Evolutionary conservation across 805 yeast genomes (phyloP).

Genomic region (Grigorovia transvaalensis): DNA sequence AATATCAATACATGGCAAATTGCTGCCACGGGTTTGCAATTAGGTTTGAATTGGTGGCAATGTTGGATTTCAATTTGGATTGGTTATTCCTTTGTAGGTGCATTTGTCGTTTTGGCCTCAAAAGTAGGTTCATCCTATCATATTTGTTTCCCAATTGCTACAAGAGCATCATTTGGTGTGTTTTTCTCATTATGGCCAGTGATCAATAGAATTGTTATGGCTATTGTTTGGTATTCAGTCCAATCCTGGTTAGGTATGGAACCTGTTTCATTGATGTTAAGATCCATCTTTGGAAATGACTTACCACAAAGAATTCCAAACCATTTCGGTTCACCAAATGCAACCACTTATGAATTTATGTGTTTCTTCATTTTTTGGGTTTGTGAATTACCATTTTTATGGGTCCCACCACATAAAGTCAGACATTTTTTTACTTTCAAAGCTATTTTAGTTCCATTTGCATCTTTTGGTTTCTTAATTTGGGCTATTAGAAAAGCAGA

Average conservation of each 20-base stretch:
- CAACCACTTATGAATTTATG: constrained; percentile 62
- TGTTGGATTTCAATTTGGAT: constrained; percentile 85
- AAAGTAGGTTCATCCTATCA: constrained; percentile 78
- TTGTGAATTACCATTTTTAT: constrained; percentile 66
- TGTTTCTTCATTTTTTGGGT: constrained; percentile 78
- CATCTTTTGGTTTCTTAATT: constrained; percentile 71
- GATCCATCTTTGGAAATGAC: constrained; percentile 64
- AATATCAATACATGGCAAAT: constrained; percentile 90
- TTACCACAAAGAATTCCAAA: constrained; percentile 55
- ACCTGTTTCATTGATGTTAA: constrained; percentile 70
- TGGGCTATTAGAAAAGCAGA: constrained; percentile 79
- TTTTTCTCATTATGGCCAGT: constrained; percentile 87
- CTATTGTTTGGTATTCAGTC: constrained; percentile 81
- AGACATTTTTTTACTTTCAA: constrained; percentile 79
- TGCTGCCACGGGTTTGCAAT: constrained; percentile 74
- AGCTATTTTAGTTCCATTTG: constrained; percentile 69
- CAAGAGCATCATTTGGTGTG: constrained; percentile 76
- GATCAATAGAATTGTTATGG: constrained; percentile 80
- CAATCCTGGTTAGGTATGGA: constrained; percentile 82
- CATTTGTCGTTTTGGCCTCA: constrained; percentile 59
- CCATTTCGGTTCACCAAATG: constrained; percentile 45
- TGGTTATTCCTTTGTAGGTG: constrained; percentile 65
- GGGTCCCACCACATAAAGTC: constrained; percentile 73
- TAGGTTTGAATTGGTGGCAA: constrained; percentile 86
- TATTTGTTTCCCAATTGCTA: constrained; percentile 77